Conservation (phyloP, 352 stramenopile species). For the Globisporangium mamillatum region DNA sequence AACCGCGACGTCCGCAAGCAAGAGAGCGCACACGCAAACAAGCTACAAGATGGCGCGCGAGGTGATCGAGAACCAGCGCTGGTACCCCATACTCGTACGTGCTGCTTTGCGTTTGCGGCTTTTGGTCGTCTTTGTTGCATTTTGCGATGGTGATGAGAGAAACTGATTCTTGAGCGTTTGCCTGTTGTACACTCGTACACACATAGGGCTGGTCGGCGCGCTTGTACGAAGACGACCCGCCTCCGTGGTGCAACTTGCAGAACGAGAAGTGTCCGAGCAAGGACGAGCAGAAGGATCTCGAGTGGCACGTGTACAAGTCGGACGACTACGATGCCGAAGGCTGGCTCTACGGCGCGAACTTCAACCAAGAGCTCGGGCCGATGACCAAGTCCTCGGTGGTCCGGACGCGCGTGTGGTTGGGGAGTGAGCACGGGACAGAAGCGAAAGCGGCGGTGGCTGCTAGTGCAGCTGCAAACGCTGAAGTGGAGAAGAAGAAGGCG, state of each 20-base stretch:
- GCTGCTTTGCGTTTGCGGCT: not conserved
- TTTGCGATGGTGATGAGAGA: not conserved
- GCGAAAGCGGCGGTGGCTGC: slow-evolving; percentile 18
- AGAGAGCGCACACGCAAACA: not conserved
- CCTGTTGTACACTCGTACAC: not conserved
- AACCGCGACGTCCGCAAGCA: not conserved
- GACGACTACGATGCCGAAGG: slow-evolving; percentile 85
- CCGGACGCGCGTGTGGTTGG: slow-evolving; percentile 82
- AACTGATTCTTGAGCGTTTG: not conserved
- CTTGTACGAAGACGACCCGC: slow-evolving; percentile 67
- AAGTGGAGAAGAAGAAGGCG: not conserved
- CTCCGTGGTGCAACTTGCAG: slow-evolving; percentile 56
- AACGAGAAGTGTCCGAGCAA: slow-evolving; percentile 41
- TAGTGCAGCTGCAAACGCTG: slow-evolving; percentile 3
- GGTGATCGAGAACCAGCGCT: slow-evolving; percentile 87
- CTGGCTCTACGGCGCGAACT: slow-evolving; percentile 77
- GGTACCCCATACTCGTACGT: slow-evolving; percentile 75
- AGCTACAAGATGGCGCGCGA: slow-evolving; percentile 37
- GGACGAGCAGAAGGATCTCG: slow-evolving; percentile 56
- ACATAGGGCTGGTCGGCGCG: slow-evolving; percentile 76
- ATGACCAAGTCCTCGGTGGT: slow-evolving; percentile 68
- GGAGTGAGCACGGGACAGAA: slow-evolving; percentile 30
- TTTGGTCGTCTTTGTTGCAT: not conserved
- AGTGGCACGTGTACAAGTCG: slow-evolving; percentile 80
- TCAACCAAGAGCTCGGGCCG: slow-evolving; percentile 56